A percentile compares a stretch with the other conserved stretches of the same genome.
Conservation (phyloP, 306 rosid genomes). For the Vachellia collinsii region DNA sequence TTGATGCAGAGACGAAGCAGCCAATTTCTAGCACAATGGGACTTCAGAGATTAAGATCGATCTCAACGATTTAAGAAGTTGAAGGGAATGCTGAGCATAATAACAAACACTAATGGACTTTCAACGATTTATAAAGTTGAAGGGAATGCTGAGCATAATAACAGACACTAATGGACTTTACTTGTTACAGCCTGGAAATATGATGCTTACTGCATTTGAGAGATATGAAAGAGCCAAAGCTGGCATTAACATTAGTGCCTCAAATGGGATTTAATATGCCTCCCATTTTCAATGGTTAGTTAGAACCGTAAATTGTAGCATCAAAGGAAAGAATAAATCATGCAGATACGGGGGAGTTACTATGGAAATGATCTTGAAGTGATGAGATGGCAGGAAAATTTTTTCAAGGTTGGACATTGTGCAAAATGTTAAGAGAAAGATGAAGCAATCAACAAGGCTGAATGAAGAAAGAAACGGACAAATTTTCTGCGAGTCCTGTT, state of each 20-base stretch:
- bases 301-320: not conserved
- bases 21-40: not conserved
- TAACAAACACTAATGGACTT: constrained; percentile 7
- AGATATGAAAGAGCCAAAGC: constrained; percentile 42
- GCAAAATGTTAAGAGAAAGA: not conserved
- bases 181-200: constrained; percentile 25
- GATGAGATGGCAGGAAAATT: not conserved
- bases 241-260: constrained; percentile 32
- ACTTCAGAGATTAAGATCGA: not conserved
- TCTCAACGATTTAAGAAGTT: constrained; percentile 16
- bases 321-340: not conserved
- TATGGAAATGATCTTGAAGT: not conserved
- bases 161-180: constrained; percentile 8
- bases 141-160: not conserved
- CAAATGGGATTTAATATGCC: not conserved
- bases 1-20: constrained; percentile 22
- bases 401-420: not conserved
- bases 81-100: not conserved
- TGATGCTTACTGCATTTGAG: constrained; percentile 41
- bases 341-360: constrained; percentile 8
- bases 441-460: not conserved
- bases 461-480: not conserved
- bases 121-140: constrained; percentile 20
- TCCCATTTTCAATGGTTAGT: not conserved
- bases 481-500: not conserved